Base-by-base conservation (phyloP, 805 yeast species). In the Saccharomycopsis fodiens region DNA sequence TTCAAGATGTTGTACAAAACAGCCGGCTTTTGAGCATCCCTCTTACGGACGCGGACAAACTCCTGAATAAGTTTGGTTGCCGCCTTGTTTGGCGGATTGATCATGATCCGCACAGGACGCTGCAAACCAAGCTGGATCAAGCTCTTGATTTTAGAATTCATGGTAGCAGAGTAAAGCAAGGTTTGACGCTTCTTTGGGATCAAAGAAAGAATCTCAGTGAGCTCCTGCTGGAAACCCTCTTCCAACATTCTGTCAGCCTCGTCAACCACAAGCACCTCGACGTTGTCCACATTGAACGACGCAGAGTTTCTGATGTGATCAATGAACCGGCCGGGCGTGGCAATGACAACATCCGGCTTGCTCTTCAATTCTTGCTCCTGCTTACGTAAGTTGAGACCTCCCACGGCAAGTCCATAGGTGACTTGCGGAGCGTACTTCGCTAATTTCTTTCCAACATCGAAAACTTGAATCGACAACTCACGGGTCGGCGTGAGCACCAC, bases 241-340 rank as follows among this genome's bases (percentile, higher is more conserved):
- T 93, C 99, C 56, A 93, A 74, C 97, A 93, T 93, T 69, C 98
- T 80, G 73, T 93, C 98, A 50, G 98, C 98, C 70, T 93, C 98
- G 69, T 93, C 98, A 55, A 93, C 74, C 25, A 93, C 94, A 57
- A 93, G 70, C 44, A 93, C 85, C 67, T 93, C 98, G 41, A 93
- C 93, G 29, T 80, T 73, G 55, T 93, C 97, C 40, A 88, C 94
- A 41, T 79, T 78, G 62, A 93, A 93, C 43, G 93, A 82, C 5
- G 96, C 87, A 4, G 97, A 89, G 67, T 93, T 93, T 60, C 97
- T 74, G 46, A 93, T 78, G 66, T 93, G 99, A 65, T 93, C 99
- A 59, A 93, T 93, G 55, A 93, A 82, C 69, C 99, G 77, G 76
- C 99, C 99, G 1, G 99, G 99, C 0, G 99, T 93, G 19, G 98